A percentile compares a stretch with the other conserved stretches of the same genome.
These are phyloP conservation scores for Nymphaea colorata DNA, from an alignment of 164 flowering plant genomes.

Conservation along the genomic window DNA sequence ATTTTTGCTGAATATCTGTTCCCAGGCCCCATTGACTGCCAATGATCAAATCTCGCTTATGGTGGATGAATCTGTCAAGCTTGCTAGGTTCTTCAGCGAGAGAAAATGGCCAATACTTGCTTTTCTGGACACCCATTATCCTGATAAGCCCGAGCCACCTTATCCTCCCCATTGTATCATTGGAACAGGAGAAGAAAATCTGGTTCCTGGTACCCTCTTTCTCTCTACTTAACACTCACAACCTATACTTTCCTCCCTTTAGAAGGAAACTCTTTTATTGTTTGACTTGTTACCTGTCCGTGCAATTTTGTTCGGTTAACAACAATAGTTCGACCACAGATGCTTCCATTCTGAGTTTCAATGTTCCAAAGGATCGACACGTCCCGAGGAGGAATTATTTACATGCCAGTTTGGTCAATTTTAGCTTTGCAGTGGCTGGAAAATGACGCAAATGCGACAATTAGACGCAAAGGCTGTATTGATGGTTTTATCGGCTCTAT, in stretches of 20 bases:
- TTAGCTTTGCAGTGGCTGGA: slow-evolving; percentile 68
- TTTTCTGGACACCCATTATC: slow-evolving; percentile 74
- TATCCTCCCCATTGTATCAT: slow-evolving; percentile 84
- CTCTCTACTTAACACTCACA: not conserved
- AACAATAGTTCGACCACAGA: too few relatives aligned
- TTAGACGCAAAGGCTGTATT: slow-evolving; percentile 72
- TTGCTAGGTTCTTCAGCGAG: slow-evolving; percentile 53
- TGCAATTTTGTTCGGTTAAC: too few relatives aligned
- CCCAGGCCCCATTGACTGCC: slow-evolving; percentile 66
- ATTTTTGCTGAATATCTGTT: not conserved
- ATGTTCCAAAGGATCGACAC: too few relatives aligned
- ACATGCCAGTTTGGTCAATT: not conserved
- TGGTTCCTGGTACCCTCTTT: slow-evolving; percentile 19
- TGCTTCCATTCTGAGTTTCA: too few relatives aligned
- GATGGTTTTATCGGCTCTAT: slow-evolving; percentile 71
- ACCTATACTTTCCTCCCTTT: too few relatives aligned
- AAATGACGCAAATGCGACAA: slow-evolving; percentile 54
- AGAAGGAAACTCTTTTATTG: too few relatives aligned
- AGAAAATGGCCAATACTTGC: slow-evolving; percentile 78
- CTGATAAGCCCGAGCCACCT: slow-evolving; percentile 77
- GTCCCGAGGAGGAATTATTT: not conserved
- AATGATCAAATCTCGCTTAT: slow-evolving; percentile 57
- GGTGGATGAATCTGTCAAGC: slow-evolving; percentile 56
- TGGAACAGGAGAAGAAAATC: slow-evolving; percentile 71
- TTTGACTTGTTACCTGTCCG: too few relatives aligned